phyloP scores from a whole-genome alignment of 2,329 filamentous ascomycete genomes.

The Claviceps sp. region DNA sequence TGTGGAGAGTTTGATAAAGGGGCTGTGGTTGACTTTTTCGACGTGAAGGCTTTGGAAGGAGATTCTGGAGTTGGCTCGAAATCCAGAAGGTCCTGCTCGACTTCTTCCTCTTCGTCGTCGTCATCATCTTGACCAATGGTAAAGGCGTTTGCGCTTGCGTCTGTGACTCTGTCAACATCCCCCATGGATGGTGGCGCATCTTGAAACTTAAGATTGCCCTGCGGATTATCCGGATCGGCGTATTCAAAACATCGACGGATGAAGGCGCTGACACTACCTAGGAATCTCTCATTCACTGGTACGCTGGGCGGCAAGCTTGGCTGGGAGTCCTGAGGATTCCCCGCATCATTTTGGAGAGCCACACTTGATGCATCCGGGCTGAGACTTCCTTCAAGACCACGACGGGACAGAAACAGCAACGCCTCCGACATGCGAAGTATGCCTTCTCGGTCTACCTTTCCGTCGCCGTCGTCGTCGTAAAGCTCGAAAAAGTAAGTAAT shows the following conservation, averaged over 20 bases:
- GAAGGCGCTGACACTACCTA: conserved; percentile 88
- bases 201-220: conserved; percentile 29
- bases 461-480: conserved; percentile 86
- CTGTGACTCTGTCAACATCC: conserved; percentile 25
- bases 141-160: conserved; percentile 39
- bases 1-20: conserved; percentile 4
- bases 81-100: conserved; percentile 46
- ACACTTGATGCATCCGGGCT: conserved; percentile 49
- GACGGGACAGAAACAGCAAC: conserved; percentile 77
- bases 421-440: conserved; percentile 92
- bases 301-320: conserved; percentile 31
- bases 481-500: conserved; percentile 98
- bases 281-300: conserved; percentile 71
- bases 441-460: conserved; percentile 85
- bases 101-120: conserved; percentile 44
- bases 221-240: conserved; percentile 76
- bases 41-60: conserved; percentile 29
- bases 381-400: conserved; percentile 66
- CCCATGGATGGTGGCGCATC: conserved; percentile 13
- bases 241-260: conserved; percentile 97
- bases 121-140: conserved; percentile 54
- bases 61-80: conserved; percentile 33
- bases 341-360: conserved; percentile 31
- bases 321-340: conserved; percentile 19
- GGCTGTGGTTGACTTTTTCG: conserved; percentile 26